Evolutionary conservation across 768 basidiomycete genomes (phyloP), one percentile per base, ranked within the genome.

Genomic region (Lentinus brumalis): DNA sequence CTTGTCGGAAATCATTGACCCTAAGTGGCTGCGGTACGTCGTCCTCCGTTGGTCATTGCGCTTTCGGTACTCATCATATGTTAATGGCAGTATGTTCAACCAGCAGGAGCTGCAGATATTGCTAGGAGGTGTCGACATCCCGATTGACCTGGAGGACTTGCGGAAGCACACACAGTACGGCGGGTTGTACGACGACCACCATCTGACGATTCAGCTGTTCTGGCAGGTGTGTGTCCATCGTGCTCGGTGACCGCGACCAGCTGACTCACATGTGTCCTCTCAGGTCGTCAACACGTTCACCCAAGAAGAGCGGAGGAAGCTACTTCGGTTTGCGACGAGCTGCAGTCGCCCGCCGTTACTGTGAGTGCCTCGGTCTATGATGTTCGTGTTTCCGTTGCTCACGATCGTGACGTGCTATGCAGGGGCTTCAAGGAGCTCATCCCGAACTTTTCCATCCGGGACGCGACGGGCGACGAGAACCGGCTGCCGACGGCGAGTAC

Each of bases 11-110:
- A 91, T 98, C 76, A 91, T 98, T 69, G 90, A 96, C 62, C 86
- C 85, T 0, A 91, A 92, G 67, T 98, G 92, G 92, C 81, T 96
- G 21, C 78, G 88, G 85, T 89, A 46, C 40, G 74, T 71, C 15
- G 16, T 26, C n/a, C 44, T 29, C n/a, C 11, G 26, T 21, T 30
- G 3, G 41, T 56, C 26, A 26, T 15, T 41, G 12, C n/a, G n/a
- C n/a, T n/a, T n/a, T n/a, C n/a, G n/a, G n/a, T n/a, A n/a, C n/a
- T n/a, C n/a, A n/a, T n/a, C n/a, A n/a, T n/a, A n/a, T n/a, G n/a
- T n/a, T n/a, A n/a, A n/a, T n/a, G n/a, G n/a, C 21, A 92, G 94
- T 47, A 96, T 98, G 92, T 99, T 98, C 77, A 96, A 98, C 73
- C 96, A 96, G 65, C 91, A 93, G 70, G 97, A 98, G 73, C 79